phyloP scores from a whole-genome alignment of 106 monocot species.

The Amphibolis antarctica region DNA sequence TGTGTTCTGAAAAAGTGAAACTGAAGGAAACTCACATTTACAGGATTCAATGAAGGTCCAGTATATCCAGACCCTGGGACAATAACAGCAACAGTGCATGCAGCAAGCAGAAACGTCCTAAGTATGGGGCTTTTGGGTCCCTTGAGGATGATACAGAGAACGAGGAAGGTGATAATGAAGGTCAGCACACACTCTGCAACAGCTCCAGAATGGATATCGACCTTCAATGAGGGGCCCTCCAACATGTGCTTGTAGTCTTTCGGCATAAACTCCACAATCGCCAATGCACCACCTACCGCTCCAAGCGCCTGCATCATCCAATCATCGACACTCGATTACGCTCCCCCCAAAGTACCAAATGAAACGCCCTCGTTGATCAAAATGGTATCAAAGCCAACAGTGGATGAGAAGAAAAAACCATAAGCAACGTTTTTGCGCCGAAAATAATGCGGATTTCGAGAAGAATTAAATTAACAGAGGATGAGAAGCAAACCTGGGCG shows the following conservation, averaged over 20 bases:
- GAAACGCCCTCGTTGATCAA: too few relatives aligned
- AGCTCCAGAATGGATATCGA: conserved; percentile 75
- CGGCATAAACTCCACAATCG: conserved; percentile 68
- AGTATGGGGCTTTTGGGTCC: conserved; percentile 55
- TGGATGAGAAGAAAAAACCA: too few relatives aligned
- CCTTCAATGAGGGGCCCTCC: conserved; percentile 62
- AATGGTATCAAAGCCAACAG: too few relatives aligned
- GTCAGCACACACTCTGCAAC: conserved; percentile 69
- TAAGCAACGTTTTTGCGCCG: too few relatives aligned
- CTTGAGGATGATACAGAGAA: conserved; percentile 53
- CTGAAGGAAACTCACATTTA: conserved; percentile 43
- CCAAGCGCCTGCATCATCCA: conserved; percentile 43
- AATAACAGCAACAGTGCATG: conserved; percentile 44
- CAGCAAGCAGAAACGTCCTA: conserved; percentile 52
- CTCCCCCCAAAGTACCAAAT: too few relatives aligned
- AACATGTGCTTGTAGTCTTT: conserved; percentile 73
- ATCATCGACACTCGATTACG: background rate
- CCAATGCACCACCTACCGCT: conserved; percentile 63
- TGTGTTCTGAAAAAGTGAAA: background rate
- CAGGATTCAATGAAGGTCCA: conserved; percentile 76
- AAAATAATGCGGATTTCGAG: too few relatives aligned
- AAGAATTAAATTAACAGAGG: background rate
- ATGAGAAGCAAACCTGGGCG: conserved; percentile 46
- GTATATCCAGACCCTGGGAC: conserved; percentile 51
- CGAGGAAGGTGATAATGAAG: conserved; percentile 57